A percentile compares a stretch with the other conserved stretches of the same genome.
These are phyloP conservation scores for Medicago arabica DNA, from an alignment of 306 rosid genomes.

Conservation along the genomic window DNA sequence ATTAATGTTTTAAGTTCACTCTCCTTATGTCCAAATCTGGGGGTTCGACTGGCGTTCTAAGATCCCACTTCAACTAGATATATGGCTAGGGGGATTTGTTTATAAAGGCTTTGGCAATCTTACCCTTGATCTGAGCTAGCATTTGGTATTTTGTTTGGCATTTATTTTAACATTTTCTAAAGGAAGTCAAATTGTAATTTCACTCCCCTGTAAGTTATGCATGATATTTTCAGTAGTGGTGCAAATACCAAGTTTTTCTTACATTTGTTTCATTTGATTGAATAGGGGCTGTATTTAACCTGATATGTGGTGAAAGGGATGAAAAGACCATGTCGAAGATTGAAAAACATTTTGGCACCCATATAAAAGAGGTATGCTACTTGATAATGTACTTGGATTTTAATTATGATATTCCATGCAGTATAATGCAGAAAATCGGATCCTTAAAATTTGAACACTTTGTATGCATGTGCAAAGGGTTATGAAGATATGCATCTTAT, in stretches of 20 bases:
- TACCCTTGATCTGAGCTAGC: slow-evolving; percentile 1
- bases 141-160: not conserved
- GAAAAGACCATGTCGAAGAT: slow-evolving; percentile 51
- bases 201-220: slow-evolving; percentile 1
- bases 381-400: not conserved
- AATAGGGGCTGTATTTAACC: slow-evolving; percentile 68
- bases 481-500: slow-evolving; percentile 7
- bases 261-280: slow-evolving; percentile 31
- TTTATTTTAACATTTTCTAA: not conserved
- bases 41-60: not conserved
- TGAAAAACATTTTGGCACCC: slow-evolving; percentile 56
- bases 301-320: slow-evolving; percentile 55
- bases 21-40: not conserved
- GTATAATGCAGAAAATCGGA: slow-evolving; percentile 2
- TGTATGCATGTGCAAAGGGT: not conserved
- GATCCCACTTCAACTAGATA: not conserved
- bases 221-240: slow-evolving; percentile 1
- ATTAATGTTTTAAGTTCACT: not conserved
- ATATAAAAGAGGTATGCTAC: slow-evolving; percentile 52
- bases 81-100: not conserved
- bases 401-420: not conserved
- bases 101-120: not conserved
- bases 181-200: slow-evolving; percentile 12
- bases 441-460: slow-evolving; percentile 22
- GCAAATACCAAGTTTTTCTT: slow-evolving; percentile 5